phyloP scores from a whole-genome alignment of 2,329 filamentous ascomycete genomes.

The Colletotrichum plurivorum region DNA sequence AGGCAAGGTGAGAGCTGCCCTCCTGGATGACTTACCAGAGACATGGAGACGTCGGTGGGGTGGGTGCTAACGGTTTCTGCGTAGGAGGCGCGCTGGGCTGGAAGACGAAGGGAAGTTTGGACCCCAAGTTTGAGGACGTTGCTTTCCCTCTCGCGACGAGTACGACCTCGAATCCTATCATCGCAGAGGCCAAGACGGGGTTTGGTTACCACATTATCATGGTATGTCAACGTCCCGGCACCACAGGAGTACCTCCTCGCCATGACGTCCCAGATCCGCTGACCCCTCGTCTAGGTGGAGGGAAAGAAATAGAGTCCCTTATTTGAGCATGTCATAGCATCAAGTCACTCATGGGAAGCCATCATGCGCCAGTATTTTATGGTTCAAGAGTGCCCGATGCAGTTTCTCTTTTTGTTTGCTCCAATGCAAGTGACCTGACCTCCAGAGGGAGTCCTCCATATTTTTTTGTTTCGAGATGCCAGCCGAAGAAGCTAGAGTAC shows the following conservation, averaged over 20 bases:
- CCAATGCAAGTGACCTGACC: conserved; percentile 52
- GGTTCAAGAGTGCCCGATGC: conserved; percentile 40
- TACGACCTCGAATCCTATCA: conserved; percentile 74
- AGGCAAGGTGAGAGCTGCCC: conserved; percentile 64
- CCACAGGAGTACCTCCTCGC: too few species aligned
- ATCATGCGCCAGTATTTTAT: conserved; percentile 17
- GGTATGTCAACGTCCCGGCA: conserved; percentile 59
- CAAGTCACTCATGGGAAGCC: conserved; percentile 29
- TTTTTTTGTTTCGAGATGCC: conserved; percentile 54
- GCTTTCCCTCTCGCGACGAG: conserved; percentile 79
- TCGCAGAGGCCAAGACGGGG: conserved; percentile 79
- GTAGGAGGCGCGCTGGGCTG: conserved; percentile 79
- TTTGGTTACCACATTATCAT: conserved; percentile 88
- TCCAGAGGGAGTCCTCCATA: conserved; percentile 53
- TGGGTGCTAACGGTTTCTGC: not conserved
- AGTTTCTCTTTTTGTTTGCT: conserved; percentile 42
- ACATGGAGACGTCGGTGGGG: not conserved
- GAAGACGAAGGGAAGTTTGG: conserved; percentile 77
- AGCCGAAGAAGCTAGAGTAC: conserved; percentile 63
- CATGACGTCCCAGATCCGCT: conserved; percentile 3
- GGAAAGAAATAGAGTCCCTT: conserved; percentile 53
- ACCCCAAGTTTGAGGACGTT: conserved; percentile 79
- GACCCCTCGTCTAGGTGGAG: conserved; percentile 51
- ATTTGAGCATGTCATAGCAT: not conserved
- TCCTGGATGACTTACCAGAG: not conserved